Percentiles rank a stretch among this genome's conserved stretches.
Conservation (phyloP, 768 basidiomycete genomes). For the Tremella fuciformis region DNA sequence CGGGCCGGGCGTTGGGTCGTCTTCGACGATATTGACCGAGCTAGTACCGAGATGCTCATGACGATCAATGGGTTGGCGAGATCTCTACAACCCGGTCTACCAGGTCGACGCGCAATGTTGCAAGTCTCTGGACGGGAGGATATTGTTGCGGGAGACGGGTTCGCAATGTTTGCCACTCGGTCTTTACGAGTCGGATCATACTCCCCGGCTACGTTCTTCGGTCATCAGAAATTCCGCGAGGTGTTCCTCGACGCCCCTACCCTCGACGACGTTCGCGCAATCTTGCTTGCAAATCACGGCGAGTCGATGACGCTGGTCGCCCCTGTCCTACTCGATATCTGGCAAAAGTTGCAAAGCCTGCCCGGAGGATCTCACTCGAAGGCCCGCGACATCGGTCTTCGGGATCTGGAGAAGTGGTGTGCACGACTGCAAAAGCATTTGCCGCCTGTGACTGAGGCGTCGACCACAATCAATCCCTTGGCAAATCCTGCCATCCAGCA, state of each 20-base stretch:
- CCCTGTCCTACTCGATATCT: constrained; percentile 63
- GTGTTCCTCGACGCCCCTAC: constrained; percentile 64
- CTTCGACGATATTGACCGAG: constrained; percentile 87
- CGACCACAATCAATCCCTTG: constrained; percentile 54
- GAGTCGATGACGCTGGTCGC: constrained; percentile 59
- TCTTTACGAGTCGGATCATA: constrained; percentile 59
- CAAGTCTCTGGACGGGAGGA: constrained; percentile 71
- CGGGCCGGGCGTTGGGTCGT: constrained; percentile 88
- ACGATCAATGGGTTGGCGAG: constrained; percentile 80
- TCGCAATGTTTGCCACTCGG: constrained; percentile 85
- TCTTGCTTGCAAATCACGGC: constrained; percentile 68
- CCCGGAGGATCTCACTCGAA: constrained; percentile 33
- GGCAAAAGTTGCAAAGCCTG: constrained; percentile 59
- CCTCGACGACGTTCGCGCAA: constrained; percentile 64
- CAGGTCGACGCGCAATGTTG: constrained; percentile 60
- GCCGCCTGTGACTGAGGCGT: constrained; percentile 55
- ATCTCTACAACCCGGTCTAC: constrained; percentile 63
- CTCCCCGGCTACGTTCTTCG: constrained; percentile 69
- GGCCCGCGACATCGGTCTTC: constrained; percentile 60
- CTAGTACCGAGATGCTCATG: constrained; percentile 82
- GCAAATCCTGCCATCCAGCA: constrained; percentile 75
- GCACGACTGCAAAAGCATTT: constrained; percentile 65
- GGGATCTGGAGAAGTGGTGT: constrained; percentile 80
- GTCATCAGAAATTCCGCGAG: constrained; percentile 78
- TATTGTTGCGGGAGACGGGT: constrained; percentile 72